Base-by-base conservation (phyloP, 169 alveolate genomes). In the Plasmodium cynomolgi region DNA sequence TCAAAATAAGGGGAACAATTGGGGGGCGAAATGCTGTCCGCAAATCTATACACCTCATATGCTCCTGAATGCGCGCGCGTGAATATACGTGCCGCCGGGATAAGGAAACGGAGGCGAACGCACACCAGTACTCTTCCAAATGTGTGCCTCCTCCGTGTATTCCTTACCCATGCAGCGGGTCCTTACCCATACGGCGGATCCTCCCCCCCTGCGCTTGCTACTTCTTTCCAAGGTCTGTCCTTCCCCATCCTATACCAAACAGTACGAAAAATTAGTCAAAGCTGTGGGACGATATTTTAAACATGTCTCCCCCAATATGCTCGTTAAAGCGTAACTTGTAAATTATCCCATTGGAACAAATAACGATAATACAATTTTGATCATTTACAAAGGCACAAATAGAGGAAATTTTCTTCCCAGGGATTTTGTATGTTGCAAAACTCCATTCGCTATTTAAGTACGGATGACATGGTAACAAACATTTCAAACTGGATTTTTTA, bases 381-480 rank as follows among this genome's bases (percentile, higher is more conserved):
- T 86, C 93, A 33, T 79, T 86, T 8, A 86, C 93, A 86, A 86
- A 86, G 13, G 93, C 93, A 86, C 93, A 86, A 20, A 86, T 86
- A 2, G 93, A 86, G 34, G 93, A 86, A 75, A 86, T 86, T 86
- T 86, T 86, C 29, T 86, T 86, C 13, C 93, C 93, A 1, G 93
- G 93, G 56, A 86, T 29, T 86, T 77, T 86, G 81, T 86, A 86
- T 7, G 86, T 50, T 20, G 93, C 84, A 50, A 86, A 86, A 37
- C 93, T 86, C 93, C 93, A 86, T 54, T 86, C 93, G 44, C 93
- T 86, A 86, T 86, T 86, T 56, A 86, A 34, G 33, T 86, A 86
- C 4, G 93, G 93, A 77, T 86, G 93, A 75, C 93, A 86, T 39
- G 93, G 93, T 34, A 86, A 86, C 68, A 86, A 77, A 34, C 93